Conservation (phyloP, 2,329 filamentous ascomycete genomes). For the Phoma sp. region DNA sequence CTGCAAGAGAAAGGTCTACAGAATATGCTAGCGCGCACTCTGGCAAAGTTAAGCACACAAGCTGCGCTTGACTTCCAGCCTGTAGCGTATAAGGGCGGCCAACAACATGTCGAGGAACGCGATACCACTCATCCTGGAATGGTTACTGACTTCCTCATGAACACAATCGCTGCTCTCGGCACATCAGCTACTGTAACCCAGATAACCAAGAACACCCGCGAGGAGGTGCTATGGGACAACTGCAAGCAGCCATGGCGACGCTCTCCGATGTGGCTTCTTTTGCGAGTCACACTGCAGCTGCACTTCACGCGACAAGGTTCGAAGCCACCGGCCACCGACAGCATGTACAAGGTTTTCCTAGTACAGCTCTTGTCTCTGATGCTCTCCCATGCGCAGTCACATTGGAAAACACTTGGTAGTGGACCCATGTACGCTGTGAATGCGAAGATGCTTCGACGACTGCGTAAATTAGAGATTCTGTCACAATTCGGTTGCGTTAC, state of each 20-base stretch:
- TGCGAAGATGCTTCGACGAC: conserved; percentile 29
- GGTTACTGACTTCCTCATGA: conserved; percentile 59
- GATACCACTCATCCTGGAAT: conserved; percentile 59
- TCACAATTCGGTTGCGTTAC: conserved; percentile 8
- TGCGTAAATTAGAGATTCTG: conserved; percentile 30
- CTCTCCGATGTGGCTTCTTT: conserved; percentile 62
- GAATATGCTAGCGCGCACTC: conserved; percentile 35
- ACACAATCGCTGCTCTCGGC: conserved; percentile 49
- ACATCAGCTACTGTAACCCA: conserved; percentile 20
- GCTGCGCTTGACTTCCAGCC: conserved; percentile 42
- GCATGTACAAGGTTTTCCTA: conserved; percentile 60
- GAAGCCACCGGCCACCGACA: not conserved
- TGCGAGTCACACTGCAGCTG: conserved; percentile 59
- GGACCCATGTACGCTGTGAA: conserved; percentile 20
- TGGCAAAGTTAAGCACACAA: conserved; percentile 49
- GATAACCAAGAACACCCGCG: conserved; percentile 61
- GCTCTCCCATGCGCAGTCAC: conserved; percentile 3
- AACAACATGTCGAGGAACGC: conserved; percentile 50
- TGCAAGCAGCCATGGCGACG: conserved; percentile 54
- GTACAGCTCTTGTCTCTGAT: conserved; percentile 56
- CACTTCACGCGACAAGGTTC: conserved; percentile 32
- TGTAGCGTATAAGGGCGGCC: conserved; percentile 48
- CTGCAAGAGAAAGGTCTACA: conserved; percentile 24
- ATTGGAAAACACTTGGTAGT: conserved; percentile 14
- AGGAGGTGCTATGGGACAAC: conserved; percentile 59